Percentiles rank a stretch among this genome's conserved stretches.
These are phyloP conservation scores for Fusarium sp. DNA, from an alignment of 2,329 filamentous ascomycete species.

Conservation along the genomic window DNA sequence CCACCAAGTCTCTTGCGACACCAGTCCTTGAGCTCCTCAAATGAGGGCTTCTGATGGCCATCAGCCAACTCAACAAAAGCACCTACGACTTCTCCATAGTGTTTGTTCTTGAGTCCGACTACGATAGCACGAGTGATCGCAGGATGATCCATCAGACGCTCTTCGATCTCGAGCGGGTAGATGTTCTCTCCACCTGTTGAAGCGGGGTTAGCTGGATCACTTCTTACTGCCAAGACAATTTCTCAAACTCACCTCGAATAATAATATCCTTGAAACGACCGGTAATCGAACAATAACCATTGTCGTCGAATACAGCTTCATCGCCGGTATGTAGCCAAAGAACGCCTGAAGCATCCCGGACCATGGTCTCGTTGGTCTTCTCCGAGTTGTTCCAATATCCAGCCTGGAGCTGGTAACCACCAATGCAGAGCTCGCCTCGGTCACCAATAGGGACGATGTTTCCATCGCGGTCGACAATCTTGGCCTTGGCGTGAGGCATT, in stretches of 20 bases:
- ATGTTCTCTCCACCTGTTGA: slow-evolving; percentile 77
- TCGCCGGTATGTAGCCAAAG: slow-evolving; percentile 79
- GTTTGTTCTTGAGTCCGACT: slow-evolving; percentile 77
- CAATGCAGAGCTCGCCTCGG: slow-evolving; percentile 82
- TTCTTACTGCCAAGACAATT: slow-evolving; percentile 26
- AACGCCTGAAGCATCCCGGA: slow-evolving; percentile 65
- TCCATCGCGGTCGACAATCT: slow-evolving; percentile 80
- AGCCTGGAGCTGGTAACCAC: slow-evolving; percentile 81
- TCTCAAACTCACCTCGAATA: slow-evolving; percentile 69
- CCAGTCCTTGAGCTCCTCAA: slow-evolving; percentile 73
- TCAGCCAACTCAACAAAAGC: slow-evolving; percentile 69
- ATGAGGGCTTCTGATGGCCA: slow-evolving; percentile 58
- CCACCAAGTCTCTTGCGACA: slow-evolving; percentile 72
- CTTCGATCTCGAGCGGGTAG: slow-evolving; percentile 83
- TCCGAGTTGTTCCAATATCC: slow-evolving; percentile 79
- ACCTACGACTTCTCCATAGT: slow-evolving; percentile 81
- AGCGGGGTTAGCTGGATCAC: slow-evolving; percentile 35
- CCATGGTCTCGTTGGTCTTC: slow-evolving; percentile 77
- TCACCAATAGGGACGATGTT: slow-evolving; percentile 76
- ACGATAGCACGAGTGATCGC: slow-evolving; percentile 76
- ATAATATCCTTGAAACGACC: slow-evolving; percentile 86
- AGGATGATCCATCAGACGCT: slow-evolving; percentile 76
- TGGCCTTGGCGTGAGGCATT: slow-evolving; percentile 82
- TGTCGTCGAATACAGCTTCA: slow-evolving; percentile 76
- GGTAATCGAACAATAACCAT: slow-evolving; percentile 80